phyloP scores from a whole-genome alignment of 2,329 filamentous ascomycete species.

The Immersiporthe knoxdaviesiana region DNA sequence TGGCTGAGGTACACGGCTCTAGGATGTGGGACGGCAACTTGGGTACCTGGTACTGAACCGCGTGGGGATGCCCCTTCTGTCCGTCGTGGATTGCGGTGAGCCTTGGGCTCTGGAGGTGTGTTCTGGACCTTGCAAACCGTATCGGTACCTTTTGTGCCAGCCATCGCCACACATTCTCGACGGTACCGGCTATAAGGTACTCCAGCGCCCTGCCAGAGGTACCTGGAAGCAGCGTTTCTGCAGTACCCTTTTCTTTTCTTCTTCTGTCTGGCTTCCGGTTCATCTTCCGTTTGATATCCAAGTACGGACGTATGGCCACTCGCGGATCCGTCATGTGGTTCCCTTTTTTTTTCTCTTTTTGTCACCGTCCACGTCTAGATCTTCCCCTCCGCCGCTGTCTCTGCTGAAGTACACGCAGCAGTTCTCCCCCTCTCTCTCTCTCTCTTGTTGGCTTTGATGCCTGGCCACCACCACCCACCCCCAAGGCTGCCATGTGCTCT shows the following conservation, averaged over 20 bases:
- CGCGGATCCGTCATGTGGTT: background rate
- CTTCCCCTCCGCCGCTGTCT: no score
- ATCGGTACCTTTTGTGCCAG: background rate
- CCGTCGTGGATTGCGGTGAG: slow-evolving; percentile 8
- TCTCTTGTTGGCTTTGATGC: background rate
- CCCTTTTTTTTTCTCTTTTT: no score
- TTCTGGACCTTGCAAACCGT: slow-evolving; percentile 1
- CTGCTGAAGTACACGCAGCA: background rate
- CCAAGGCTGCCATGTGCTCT: slow-evolving; percentile 4
- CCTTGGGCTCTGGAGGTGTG: slow-evolving; percentile 3
- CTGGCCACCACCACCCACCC: background rate
- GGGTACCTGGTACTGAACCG: no score
- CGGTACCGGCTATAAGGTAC: slow-evolving; percentile 1
- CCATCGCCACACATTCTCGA: background rate
- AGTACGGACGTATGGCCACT: background rate
- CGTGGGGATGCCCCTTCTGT: background rate
- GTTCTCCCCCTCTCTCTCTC: background rate
- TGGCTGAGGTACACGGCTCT: background rate
- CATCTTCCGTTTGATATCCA: no score
- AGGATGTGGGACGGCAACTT: slow-evolving; percentile 5
- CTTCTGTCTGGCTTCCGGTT: background rate
- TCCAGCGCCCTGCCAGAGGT: background rate
- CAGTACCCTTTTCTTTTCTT: background rate
- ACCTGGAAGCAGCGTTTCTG: background rate
- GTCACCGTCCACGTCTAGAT: no score